These are phyloP conservation scores for Cnidoscolus chayamansa DNA, from an alignment of 441 rosid species.

Conservation along the genomic window DNA sequence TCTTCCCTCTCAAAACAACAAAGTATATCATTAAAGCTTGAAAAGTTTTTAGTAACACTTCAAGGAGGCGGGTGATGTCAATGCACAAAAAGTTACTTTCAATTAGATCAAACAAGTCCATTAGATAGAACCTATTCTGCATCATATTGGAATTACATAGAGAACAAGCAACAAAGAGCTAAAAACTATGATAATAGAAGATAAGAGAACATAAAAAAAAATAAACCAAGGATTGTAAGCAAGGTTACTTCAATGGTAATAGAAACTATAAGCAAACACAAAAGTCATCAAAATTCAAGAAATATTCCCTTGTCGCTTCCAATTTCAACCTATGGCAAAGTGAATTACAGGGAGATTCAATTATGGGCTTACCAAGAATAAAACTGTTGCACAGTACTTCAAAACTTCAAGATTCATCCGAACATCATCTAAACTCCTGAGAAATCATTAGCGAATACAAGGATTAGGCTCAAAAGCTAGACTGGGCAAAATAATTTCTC, in stretches of 20 bases:
- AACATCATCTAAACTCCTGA: slow-evolving; percentile 93
- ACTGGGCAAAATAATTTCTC: slow-evolving; percentile 1
- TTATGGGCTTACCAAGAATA: slow-evolving; percentile 59
- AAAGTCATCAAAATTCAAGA: background rate
- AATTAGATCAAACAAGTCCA: background rate
- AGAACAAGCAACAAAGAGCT: background rate
- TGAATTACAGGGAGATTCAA: background rate
- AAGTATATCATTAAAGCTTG: background rate
- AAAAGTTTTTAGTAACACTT: background rate
- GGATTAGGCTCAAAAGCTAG: background rate
- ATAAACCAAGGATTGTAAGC: background rate
- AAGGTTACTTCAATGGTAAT: background rate
- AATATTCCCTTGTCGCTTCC: background rate
- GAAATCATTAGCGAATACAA: background rate
- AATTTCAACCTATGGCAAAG: slow-evolving; percentile 7
- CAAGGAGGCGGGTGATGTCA: background rate
- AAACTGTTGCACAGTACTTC: slow-evolving; percentile 80
- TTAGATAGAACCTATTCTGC: background rate
- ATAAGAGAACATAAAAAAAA: background rate
- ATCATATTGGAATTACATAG: background rate
- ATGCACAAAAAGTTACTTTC: background rate
- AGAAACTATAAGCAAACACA: background rate
- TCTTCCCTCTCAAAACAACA: background rate
- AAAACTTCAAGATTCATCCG: slow-evolving; percentile 89
- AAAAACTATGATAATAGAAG: background rate